Evolutionary conservation across 495 filamentous ascomycete genomes (phyloP).

Genomic region (Amorphotheca resinae): DNA sequence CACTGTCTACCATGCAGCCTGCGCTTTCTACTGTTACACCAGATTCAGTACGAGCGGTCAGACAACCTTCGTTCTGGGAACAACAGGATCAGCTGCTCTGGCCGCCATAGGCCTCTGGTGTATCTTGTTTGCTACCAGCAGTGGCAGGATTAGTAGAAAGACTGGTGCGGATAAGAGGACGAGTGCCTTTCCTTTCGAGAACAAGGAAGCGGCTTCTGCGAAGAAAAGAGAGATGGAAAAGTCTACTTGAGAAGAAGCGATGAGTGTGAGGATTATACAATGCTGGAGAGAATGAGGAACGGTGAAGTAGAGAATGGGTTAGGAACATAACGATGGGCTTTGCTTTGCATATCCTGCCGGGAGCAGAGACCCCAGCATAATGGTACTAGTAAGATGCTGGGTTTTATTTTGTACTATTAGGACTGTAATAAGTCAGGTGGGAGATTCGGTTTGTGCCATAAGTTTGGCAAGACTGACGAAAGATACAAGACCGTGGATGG

Average conservation of each 20-base stretch:
- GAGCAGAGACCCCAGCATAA: no score
- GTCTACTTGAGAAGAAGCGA: constrained; percentile 5
- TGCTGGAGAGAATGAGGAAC: no score
- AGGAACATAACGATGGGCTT: no score
- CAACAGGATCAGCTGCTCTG: constrained; percentile 37
- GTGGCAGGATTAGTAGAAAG: constrained; percentile 49
- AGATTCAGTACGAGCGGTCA: constrained; percentile 43
- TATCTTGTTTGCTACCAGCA: constrained; percentile 55
- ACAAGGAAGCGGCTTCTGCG: constrained; percentile 40
- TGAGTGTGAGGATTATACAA: no score
- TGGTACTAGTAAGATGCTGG: no score
- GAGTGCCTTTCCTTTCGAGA: constrained; percentile 73
- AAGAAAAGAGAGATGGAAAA: constrained; percentile 35
- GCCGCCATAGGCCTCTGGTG: constrained; percentile 59
- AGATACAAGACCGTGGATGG: no score
- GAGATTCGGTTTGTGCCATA: no score
- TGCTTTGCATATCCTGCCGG: no score
- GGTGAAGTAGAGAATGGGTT: no score
- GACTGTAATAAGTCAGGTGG: no score
- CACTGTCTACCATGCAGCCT: constrained; percentile 46
- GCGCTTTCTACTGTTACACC: constrained; percentile 57
- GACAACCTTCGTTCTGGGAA: constrained; percentile 41
- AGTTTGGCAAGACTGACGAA: no score
- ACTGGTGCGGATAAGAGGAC: constrained; percentile 72
- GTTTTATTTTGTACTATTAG: no score